Base-by-base conservation (phyloP, 2,329 filamentous ascomycete species). In the Corynespora cassiicola region DNA sequence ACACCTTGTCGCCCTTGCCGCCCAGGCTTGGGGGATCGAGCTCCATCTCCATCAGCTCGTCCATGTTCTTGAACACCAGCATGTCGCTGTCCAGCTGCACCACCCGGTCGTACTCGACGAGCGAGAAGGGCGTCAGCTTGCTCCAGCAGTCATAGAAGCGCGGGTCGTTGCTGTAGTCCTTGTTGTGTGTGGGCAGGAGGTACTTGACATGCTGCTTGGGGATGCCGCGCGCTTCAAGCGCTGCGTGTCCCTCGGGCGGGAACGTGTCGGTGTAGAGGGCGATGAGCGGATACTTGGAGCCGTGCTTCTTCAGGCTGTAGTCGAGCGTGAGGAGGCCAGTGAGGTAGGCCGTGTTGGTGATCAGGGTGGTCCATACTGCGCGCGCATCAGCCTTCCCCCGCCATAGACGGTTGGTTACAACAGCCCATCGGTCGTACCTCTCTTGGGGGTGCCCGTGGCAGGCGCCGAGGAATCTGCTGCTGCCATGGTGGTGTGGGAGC, bases 131-230 rank as follows among this genome's bases (percentile, higher is more conserved):
- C 11, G 85, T 81, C 18, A 96, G 80, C 71, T 95, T 96, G 68
- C 80, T 88, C 89, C 90, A 96, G 76, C 86, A 90, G 69, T 95
- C 88, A 70, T 89, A 86, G 77, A 95, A 95, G 54, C 90, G 85
- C 32, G 86, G 84, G 68, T 95, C 90, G 45, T 87, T 80, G 57
- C 75, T 79, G 73, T 84, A 95, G 70, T 88, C 84, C 45, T 83
- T 84, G 33, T 74, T 65, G 21, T 76, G 69, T 2, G 78, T 78
- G 2, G 90, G 88, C 8, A 87, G 74, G 24, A 96, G 78, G 67
- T 88, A 87, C 31, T 84, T 80, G 55, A 95, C 84, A 55, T 76
- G 80, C 68, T 87, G 82, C 42, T 80, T 80, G 18, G 82, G 75
- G 52, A 95, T 91, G 34, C 78, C 76, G 50, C 90, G 84, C 6